phyloP scores from a whole-genome alignment of 805 yeast genomes.

The Candida cerambycidarum region DNA sequence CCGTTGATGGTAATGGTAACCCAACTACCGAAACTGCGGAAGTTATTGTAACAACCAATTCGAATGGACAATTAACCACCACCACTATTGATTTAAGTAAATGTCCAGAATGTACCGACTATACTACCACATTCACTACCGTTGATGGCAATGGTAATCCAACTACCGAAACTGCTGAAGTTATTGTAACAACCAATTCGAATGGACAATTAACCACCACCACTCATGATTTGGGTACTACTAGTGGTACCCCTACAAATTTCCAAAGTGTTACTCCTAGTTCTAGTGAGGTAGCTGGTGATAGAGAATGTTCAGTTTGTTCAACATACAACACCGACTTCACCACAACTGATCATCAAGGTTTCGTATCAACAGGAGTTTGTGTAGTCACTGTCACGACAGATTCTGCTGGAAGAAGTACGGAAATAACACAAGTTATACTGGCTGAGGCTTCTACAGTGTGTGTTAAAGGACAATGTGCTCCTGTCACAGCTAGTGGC shows the following conservation, averaged over 20 bases:
- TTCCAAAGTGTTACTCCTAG: neutral
- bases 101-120: conserved; percentile 10
- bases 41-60: conserved; percentile 20
- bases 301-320: conserved; percentile 6
- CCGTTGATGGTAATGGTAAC: conserved; percentile 10
- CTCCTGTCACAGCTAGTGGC: conserved; percentile 7
- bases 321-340: conserved; percentile 5
- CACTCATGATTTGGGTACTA: conserved; percentile 8
- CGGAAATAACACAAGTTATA: neutral
- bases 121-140: conserved; percentile 13
- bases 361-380: conserved; percentile 2
- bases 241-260: neutral
- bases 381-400: conserved; percentile 8
- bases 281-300: too few relatives aligned
- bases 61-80: conserved; percentile 14
- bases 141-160: conserved; percentile 9
- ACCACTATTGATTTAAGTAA: conserved; percentile 10
- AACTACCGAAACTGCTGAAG: conserved; percentile 14
- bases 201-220: conserved; percentile 14
- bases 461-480: conserved; percentile 9
- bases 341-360: conserved; percentile 2
- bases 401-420: conserved; percentile 2
- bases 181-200: conserved; percentile 20
- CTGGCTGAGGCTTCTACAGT: conserved; percentile 3
- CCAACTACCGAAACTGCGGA: conserved; percentile 13